Conservation (phyloP, 2,329 filamentous ascomycete species). For the Ophiognomonia clavigignenti-juglandacearum region DNA sequence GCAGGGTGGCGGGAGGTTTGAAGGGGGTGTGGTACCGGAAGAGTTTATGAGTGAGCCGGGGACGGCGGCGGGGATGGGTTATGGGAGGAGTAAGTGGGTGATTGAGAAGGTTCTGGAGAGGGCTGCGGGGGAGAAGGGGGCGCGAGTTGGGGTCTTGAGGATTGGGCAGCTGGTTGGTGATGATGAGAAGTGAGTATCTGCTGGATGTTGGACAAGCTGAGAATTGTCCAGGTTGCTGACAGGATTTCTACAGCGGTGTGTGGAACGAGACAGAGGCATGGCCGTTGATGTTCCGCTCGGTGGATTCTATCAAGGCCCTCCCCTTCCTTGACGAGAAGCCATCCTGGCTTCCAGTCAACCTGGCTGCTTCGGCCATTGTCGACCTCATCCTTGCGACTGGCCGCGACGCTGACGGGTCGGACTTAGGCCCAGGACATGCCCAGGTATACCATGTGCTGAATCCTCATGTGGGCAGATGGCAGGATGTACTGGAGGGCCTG, state of each 20-base stretch:
- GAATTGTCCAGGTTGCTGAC: background rate
- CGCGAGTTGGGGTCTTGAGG: background rate
- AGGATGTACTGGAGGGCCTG: background rate
- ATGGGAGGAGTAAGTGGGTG: background rate
- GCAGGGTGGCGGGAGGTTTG: background rate
- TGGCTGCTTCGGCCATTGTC: background rate
- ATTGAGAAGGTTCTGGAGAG: background rate
- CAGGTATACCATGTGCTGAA: background rate
- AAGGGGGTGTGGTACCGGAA: background rate
- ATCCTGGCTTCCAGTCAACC: background rate
- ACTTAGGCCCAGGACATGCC: background rate
- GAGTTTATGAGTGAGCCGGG: background rate
- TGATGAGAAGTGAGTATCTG: background rate
- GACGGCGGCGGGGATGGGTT: background rate
- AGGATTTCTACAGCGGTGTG: background rate
- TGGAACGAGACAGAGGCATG: background rate
- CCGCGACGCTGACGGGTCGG: background rate
- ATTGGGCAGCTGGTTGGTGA: background rate
- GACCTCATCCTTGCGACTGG: background rate
- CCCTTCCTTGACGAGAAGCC: background rate
- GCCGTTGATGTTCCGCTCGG: background rate
- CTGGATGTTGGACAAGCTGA: no score
- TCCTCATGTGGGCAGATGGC: background rate
- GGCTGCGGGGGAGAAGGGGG: background rate
- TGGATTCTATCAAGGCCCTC: background rate